Base-by-base conservation (phyloP, 2,329 filamentous ascomycete species). In the Uncinocarpus reesii region DNA sequence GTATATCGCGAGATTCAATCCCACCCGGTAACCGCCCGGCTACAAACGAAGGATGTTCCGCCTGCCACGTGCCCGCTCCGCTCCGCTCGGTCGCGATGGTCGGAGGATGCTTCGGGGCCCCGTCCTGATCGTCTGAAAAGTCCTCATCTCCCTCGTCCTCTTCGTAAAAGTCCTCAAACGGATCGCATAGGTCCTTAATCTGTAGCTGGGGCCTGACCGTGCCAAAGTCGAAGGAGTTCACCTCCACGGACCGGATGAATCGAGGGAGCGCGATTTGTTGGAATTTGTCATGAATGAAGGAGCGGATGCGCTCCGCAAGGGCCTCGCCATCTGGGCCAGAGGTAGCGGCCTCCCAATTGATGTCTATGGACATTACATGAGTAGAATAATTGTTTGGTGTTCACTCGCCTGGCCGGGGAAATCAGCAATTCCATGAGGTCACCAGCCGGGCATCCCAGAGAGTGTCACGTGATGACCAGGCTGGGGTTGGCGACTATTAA, bases 101-200 rank as follows among this genome's bases (percentile, higher is more conserved):
- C 2, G 37, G 36, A 26, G 36, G 29, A 23, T 28, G n/a, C 21
- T 37, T 42, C 11, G 46, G 29, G 13, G 37, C 56, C 44, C 63
- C 64, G 36, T 65, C 64, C 1, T 64, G 65, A 10, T 59, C 56
- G n/a, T 63, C 63, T 11, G 65, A 67, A 11, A 59, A 53, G 16
- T 63, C 56, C 8, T n/a, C 26, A n/a, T 67, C 66, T 7, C 73
- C 73, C 4, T 78, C 73, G 18, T 77, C 76, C 51, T 84, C 83
- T 31, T 95, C 92, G 71, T 98, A 98, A 62, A 98, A 98, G 60
- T 98, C 92, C 0, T 88, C 83, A 50, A 96, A 76, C 1, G 92
- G 92, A 63, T 98, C 89, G 58, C 90, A 93, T 52, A 98, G 89
- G 65, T 96, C 92, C 68, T 95, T 96, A 60, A 98, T 82, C 62